These are phyloP conservation scores for Kalanchoe fedtschenkoi DNA, from an alignment of 164 flowering plant genomes.

Conservation along the genomic window DNA sequence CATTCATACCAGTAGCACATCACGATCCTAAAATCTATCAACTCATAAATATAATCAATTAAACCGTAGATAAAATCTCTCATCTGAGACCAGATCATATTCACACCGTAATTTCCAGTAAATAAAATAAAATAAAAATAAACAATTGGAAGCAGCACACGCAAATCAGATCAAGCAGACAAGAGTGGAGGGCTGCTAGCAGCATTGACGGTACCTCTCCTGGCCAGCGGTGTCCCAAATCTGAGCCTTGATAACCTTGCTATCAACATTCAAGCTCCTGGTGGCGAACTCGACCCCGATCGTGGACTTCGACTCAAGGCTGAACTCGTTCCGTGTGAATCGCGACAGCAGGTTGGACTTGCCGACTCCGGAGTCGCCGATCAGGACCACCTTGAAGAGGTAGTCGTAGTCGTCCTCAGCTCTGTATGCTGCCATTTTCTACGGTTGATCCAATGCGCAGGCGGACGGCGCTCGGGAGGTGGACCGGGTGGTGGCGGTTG, in stretches of 20 bases:
- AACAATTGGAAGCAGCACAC: no score
- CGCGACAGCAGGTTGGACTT: conserved; percentile 58
- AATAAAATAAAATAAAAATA: no score
- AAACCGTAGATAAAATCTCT: no score
- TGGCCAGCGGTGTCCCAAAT: no score
- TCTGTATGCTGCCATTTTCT: conserved; percentile 45
- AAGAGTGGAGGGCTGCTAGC: neutral
- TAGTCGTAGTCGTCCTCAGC: conserved; percentile 66
- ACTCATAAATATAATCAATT: no score
- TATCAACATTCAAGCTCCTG: conserved; percentile 41
- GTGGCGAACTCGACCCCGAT: conserved; percentile 72
- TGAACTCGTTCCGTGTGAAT: conserved; percentile 62
- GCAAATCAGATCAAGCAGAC: conserved; percentile 13
- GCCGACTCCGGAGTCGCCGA: conserved; percentile 62
- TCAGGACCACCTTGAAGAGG: conserved; percentile 54
- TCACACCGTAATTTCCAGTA: no score
- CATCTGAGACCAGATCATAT: no score
- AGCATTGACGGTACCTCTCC: conserved; percentile 21
- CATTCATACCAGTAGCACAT: no score
- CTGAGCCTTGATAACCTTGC: conserved; percentile 47
- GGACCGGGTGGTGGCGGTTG: neutral
- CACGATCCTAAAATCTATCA: no score
- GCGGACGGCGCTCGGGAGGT: no score
- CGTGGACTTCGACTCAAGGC: conserved; percentile 61
- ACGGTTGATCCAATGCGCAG: no score